Evolutionary conservation across 441 rosid genomes (phyloP), one percentile per base, ranked within the genome.

Genomic region (Brassica hybrid): DNA sequence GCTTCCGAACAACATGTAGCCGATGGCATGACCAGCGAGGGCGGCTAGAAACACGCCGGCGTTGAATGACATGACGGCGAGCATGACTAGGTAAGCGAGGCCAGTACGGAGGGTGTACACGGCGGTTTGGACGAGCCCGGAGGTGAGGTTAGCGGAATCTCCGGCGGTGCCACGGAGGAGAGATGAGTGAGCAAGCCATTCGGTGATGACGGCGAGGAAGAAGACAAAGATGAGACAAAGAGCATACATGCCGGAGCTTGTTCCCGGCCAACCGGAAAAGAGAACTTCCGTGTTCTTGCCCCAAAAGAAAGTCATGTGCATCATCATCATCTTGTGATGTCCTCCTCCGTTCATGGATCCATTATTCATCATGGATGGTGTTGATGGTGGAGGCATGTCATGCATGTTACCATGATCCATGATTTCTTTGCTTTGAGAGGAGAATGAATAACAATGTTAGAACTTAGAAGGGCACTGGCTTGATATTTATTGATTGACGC

Each of bases 1-100:
- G 62, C 88, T 87, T 11, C 91, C 90, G 67, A 89, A 85, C 30
- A 86, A 0, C 58, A 89, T 58, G 77, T 86, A 88, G 3, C 92
- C 94, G 0, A 88, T 11, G 32, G 76, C 72, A 72, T 91, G 91
- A 6, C 94, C 94, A 0, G 83, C 86, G n/a, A 90, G 77, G 3
- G 90, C 88, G 12, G 58, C 88, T 21, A 90, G 4, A 56, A 91
- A 84, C 52, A 88, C 84, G 9, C 97, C 97, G 6, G 72, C 79
- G 41, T 91, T 89, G 57, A 88, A 89, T 0, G 97, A 89, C 94
- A 91, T 92, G 5, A 92, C 72, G 4, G 91, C 86, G 58, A 92
- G 87, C 94, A 90, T 90, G 25, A 87, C 84, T 78, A 88, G 23
- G 23, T 88, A 89, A 3, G 88, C 63, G 25, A 84, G 67, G 0